Evolutionary conservation across 352 stramenopile genomes (phyloP).

Genomic region (Globisporangium orthogonon): DNA sequence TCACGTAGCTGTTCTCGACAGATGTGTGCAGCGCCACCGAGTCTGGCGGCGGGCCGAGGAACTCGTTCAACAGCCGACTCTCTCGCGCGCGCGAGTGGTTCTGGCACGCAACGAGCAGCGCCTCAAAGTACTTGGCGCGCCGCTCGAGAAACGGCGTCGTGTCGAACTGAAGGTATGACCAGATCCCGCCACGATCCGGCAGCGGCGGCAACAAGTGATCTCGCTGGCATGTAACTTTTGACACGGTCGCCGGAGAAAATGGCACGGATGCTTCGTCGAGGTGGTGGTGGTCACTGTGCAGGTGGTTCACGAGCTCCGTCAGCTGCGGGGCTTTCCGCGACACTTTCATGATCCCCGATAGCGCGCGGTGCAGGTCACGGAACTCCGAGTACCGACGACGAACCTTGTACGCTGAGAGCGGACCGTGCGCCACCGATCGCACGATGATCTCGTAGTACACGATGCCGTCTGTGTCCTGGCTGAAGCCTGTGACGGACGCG

Average conservation of each 20-base stretch:
- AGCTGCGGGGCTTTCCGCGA: not conserved
- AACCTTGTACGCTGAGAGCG: constrained; percentile 76
- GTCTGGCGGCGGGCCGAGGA: constrained; percentile 59
- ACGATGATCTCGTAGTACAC: constrained; percentile 82
- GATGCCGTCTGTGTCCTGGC: constrained; percentile 59
- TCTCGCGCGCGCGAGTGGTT: constrained; percentile 30
- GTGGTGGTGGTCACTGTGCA: not conserved
- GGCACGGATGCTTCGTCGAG: not conserved
- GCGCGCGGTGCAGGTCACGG: constrained; percentile 36
- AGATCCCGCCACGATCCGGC: constrained; percentile 63
- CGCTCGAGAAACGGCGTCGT: constrained; percentile 51
- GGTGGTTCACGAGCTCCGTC: not conserved
- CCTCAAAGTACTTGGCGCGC: constrained; percentile 59
- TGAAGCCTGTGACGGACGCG: constrained; percentile 67
- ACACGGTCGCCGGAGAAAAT: not conserved
- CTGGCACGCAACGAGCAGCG: constrained; percentile 55
- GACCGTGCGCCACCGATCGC: constrained; percentile 45
- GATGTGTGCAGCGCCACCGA: constrained; percentile 44
- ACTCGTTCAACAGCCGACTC: constrained; percentile 62
- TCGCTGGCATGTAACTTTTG: not conserved
- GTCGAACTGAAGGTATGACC: constrained; percentile 67
- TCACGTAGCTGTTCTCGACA: constrained; percentile 71
- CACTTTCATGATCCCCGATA: constrained; percentile 55
- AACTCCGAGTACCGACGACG: constrained; percentile 75
- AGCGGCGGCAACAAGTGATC: constrained; percentile 33